Evolutionary conservation across 2,329 filamentous ascomycete species (phyloP).

Genomic region (Cladosporium austrohemisphaericum): DNA sequence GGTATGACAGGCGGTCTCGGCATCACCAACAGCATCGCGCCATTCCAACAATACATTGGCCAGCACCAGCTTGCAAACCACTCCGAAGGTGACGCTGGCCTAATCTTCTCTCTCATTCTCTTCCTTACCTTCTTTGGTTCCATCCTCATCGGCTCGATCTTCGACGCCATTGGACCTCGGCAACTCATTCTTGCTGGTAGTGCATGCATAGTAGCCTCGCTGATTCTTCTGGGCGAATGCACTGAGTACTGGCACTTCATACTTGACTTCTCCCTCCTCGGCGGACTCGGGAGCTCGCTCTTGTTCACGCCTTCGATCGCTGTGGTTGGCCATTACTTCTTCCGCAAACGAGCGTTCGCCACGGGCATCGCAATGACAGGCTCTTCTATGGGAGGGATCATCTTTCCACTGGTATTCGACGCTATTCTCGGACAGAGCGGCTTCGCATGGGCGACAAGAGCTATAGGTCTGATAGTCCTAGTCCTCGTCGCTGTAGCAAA

Average conservation of each 20-base stretch:
- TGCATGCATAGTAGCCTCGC: conserved; percentile 62
- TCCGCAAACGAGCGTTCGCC: conserved; percentile 66
- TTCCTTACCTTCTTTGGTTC: conserved; percentile 29
- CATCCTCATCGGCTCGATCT: conserved; percentile 27
- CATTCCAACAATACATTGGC: conserved; percentile 44
- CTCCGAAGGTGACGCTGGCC: conserved; percentile 19
- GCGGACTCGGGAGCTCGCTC: conserved; percentile 68
- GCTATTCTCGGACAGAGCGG: conserved; percentile 39
- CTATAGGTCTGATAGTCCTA: conserved; percentile 42
- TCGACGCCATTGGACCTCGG: conserved; percentile 25
- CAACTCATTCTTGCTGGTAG: conserved; percentile 64
- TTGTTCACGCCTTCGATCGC: conserved; percentile 79
- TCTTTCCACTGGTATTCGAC: conserved; percentile 46
- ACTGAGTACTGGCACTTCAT: conserved; percentile 26
- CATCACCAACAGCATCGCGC: conserved; percentile 27
- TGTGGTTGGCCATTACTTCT: conserved; percentile 78
- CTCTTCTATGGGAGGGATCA: conserved; percentile 43
- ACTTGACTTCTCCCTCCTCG: conserved; percentile 69
- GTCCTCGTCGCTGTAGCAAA: conserved; percentile 37
- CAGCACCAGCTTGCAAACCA: not conserved
- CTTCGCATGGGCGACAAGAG: conserved; percentile 44
- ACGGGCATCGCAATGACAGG: conserved; percentile 78
- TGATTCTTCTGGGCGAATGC: conserved; percentile 68
- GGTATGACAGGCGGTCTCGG: conserved; percentile 65
- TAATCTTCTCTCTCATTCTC: conserved; percentile 27